phyloP scores from a whole-genome alignment of 2,329 filamentous ascomycete genomes.

The Aspergillus pseudoterreus region DNA sequence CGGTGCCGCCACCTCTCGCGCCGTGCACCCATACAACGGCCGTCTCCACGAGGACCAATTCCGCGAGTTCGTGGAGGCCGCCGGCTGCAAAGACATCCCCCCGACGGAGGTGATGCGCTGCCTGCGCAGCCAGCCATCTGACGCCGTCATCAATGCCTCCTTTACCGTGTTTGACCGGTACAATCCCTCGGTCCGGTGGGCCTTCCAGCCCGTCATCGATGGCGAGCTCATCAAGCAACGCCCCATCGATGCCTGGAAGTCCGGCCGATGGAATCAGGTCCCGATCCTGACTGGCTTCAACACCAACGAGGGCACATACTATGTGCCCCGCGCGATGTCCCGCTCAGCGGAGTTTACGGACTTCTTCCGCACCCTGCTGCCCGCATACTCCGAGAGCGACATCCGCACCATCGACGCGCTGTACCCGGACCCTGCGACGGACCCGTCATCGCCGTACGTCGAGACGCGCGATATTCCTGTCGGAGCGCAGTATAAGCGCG shows the following conservation, averaged over 20 bases:
- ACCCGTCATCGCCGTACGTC: constrained; percentile 25
- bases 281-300: constrained; percentile 68
- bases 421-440: constrained; percentile 58
- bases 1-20: constrained; percentile 46
- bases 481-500: constrained; percentile 51
- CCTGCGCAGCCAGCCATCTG: constrained; percentile 38
- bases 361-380: constrained; percentile 63
- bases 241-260: constrained; percentile 59
- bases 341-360: constrained; percentile 51
- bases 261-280: constrained; percentile 51
- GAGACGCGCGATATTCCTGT: constrained; percentile 29
- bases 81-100: constrained; percentile 28
- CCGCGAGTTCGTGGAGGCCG: constrained; percentile 36
- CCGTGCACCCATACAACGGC: constrained; percentile 41
- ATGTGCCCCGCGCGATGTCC: constrained; percentile 53
- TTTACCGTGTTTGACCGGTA: constrained; percentile 44
- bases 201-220: constrained; percentile 69
- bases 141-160: constrained; percentile 36
- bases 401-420: constrained; percentile 54
- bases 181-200: constrained; percentile 47
- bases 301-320: constrained; percentile 64
- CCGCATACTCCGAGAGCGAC: constrained; percentile 51
- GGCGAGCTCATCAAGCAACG: constrained; percentile 55
- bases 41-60: constrained; percentile 46
- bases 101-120: constrained; percentile 37